Evolutionary conservation across 1,284 basidiomycete species (phyloP).

Genomic region (Cutaneotrichosporon sp.): DNA sequence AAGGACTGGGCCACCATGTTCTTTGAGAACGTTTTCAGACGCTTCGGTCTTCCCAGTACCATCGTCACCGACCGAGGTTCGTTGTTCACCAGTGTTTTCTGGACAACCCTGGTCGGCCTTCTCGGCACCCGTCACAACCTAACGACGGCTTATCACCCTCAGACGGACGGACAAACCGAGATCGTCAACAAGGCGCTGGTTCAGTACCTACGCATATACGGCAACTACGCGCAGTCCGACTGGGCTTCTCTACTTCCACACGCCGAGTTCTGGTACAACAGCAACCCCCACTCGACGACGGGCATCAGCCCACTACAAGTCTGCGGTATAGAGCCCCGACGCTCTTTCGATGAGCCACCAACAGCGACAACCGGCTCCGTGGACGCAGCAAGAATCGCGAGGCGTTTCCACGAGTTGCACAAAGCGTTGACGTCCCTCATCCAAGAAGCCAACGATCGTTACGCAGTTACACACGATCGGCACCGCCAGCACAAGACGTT

Average conservation of each 20-base stretch:
- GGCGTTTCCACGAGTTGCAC: no score
- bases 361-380: no score
- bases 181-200: constrained; percentile 56
- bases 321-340: constrained; percentile 2
- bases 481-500: no score
- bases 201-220: constrained; percentile 46
- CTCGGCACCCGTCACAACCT: constrained; percentile 26
- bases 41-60: background rate
- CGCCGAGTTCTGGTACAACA: constrained; percentile 59
- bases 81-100: constrained; percentile 19
- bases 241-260: constrained; percentile 57
- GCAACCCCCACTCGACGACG: constrained; percentile 40
- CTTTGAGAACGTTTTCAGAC: constrained; percentile 23
- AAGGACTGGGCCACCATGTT: no score
- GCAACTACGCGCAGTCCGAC: constrained; percentile 54
- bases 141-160: constrained; percentile 54
- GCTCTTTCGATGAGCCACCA: constrained; percentile 51
- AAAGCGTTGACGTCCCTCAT: no score
- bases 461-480: no score
- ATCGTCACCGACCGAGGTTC: constrained; percentile 2
- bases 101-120: constrained; percentile 9
- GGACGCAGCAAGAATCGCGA: no score
- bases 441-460: no score
- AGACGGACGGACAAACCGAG: constrained; percentile 58
- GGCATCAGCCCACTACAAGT: constrained; percentile 23